Percentiles rank a stretch among this genome's conserved stretches.
These are phyloP conservation scores for Sarocladium brachiariae DNA, from an alignment of 2,329 filamentous ascomycete species.

Conservation along the genomic window DNA sequence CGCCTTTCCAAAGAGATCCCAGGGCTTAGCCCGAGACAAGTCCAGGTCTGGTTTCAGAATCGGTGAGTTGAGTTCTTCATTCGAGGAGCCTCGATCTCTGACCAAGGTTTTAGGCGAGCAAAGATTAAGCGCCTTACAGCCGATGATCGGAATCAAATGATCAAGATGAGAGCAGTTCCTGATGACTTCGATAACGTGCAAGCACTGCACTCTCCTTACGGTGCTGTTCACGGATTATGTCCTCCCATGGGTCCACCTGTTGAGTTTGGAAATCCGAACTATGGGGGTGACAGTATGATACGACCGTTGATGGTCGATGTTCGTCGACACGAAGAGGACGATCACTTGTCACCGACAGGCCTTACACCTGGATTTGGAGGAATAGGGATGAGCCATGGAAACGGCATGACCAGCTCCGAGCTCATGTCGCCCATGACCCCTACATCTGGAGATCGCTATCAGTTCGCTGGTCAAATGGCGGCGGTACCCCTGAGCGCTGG, in stretches of 20 bases:
- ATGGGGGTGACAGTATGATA: slow-evolving; percentile 47
- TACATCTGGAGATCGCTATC: slow-evolving; percentile 47
- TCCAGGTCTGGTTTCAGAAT: slow-evolving; percentile 99
- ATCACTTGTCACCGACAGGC: slow-evolving; percentile 59
- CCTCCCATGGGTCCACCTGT: slow-evolving; percentile 41
- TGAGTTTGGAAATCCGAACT: slow-evolving; percentile 41
- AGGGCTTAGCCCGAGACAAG: slow-evolving; percentile 82
- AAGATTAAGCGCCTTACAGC: slow-evolving; percentile 66
- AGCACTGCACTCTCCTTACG: slow-evolving; percentile 61
- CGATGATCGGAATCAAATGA: slow-evolving; percentile 65
- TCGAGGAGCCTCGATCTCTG: slow-evolving; percentile 10
- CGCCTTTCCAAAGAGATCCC: slow-evolving; percentile 84
- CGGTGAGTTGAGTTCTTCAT: slow-evolving; percentile 49
- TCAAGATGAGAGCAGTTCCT: slow-evolving; percentile 64
- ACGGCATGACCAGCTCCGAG: slow-evolving; percentile 43
- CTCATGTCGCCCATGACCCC: slow-evolving; percentile 52
- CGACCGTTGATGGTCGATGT: slow-evolving; percentile 64
- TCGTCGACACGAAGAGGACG: slow-evolving; percentile 55
- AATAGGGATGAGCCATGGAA: slow-evolving; percentile 55
- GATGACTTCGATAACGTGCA: slow-evolving; percentile 66
- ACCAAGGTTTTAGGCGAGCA: slow-evolving; percentile 49
- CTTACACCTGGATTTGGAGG: slow-evolving; percentile 61
- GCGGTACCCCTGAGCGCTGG: slow-evolving; percentile 39
- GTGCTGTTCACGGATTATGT: slow-evolving; percentile 48
- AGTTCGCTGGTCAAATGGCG: slow-evolving; percentile 42